Evolutionary conservation across 768 basidiomycete genomes (phyloP).

Genomic region (Panus rudis): DNA sequence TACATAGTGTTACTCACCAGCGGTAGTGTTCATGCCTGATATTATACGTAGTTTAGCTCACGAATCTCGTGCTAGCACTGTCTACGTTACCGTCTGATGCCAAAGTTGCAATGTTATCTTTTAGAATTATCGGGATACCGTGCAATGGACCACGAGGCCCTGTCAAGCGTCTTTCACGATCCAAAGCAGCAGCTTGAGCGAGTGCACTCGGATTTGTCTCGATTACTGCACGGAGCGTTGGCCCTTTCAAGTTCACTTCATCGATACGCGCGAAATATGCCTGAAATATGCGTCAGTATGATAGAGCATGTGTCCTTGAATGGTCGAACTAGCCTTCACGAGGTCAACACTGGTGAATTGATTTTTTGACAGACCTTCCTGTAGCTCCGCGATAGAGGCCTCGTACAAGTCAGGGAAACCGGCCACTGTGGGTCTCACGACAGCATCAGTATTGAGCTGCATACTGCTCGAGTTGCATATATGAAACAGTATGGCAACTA

Average conservation of each 20-base stretch:
- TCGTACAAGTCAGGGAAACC: conserved; percentile 51
- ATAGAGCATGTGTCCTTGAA: not conserved
- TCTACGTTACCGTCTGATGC: conserved; percentile 20
- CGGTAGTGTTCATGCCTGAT: conserved; percentile 29
- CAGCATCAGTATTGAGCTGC: too few relatives aligned
- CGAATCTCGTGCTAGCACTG: too few relatives aligned
- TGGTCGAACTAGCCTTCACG: conserved; percentile 38
- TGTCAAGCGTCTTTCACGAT: conserved; percentile 14
- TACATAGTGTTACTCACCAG: conserved; percentile 15
- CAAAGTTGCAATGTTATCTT: conserved; percentile 30
- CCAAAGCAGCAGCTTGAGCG: conserved; percentile 37
- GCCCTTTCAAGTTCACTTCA: conserved; percentile 55
- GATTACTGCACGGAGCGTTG: conserved; percentile 48
- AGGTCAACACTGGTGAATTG: conserved; percentile 55
- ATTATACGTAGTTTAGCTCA: not conserved
- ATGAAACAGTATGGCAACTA: too few relatives aligned
- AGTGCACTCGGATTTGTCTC: conserved; percentile 52
- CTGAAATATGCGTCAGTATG: conserved; percentile 24
- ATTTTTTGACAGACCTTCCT: conserved; percentile 41
- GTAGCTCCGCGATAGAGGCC: conserved; percentile 48
- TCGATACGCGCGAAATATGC: conserved; percentile 61
- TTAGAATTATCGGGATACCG: conserved; percentile 29
- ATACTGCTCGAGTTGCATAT: too few relatives aligned
- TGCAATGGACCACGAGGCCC: conserved; percentile 26
- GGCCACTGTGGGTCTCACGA: not conserved